These are phyloP conservation scores for Onygena corvina DNA, from an alignment of 2,329 filamentous ascomycete species.

Conservation along the genomic window DNA sequence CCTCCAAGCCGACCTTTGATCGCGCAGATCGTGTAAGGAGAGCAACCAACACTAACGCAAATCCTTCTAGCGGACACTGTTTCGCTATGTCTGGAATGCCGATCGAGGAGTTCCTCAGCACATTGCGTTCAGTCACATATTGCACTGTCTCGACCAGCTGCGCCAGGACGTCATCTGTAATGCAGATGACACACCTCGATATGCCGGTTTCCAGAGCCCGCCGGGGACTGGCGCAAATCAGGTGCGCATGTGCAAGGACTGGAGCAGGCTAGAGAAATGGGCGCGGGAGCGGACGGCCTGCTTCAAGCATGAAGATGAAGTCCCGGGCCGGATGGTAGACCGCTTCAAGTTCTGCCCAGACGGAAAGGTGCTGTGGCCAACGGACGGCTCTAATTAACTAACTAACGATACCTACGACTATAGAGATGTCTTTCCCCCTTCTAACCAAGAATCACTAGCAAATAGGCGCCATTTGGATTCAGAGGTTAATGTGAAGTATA, in stretches of 20 bases:
- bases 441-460: no score
- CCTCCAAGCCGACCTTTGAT: background rate
- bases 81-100: background rate
- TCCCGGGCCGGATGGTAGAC: background rate
- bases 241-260: background rate
- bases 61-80: background rate
- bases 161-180: slow-evolving; percentile 1
- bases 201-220: background rate
- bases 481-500: no score
- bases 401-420: no score
- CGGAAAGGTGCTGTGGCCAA: slow-evolving; percentile 1
- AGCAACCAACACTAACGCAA: background rate
- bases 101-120: background rate
- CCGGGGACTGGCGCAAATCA: background rate
- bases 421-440: no score
- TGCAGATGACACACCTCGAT: slow-evolving; percentile 1
- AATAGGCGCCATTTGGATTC: no score
- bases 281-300: background rate
- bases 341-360: background rate
- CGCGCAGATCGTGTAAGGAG: no score
- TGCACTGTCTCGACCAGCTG: slow-evolving; percentile 1
- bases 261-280: background rate
- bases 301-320: slow-evolving; percentile 2
- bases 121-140: background rate
- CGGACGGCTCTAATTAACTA: background rate